Conservation (phyloP, 768 basidiomycete genomes). For the Mycena albidolilacea region DNA sequence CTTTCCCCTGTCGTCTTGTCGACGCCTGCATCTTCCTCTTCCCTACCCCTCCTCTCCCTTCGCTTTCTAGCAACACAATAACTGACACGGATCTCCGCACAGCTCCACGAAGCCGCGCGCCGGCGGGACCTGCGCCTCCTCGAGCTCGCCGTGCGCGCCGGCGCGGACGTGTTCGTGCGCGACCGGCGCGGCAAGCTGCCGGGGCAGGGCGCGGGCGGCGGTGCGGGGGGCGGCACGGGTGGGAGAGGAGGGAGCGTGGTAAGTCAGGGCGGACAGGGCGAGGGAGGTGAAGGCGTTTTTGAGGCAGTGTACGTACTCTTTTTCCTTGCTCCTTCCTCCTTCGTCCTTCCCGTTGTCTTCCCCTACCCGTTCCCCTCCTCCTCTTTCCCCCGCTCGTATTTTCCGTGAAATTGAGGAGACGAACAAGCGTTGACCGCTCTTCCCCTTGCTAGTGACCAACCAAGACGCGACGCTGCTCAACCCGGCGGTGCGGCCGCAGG, state of each 20-base stretch:
- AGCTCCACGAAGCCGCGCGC: conserved; percentile 90
- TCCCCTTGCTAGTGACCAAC: conserved; percentile 72
- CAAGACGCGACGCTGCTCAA: conserved; percentile 82
- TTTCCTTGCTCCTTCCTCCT: too few relatives aligned
- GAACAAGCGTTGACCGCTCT: too few relatives aligned
- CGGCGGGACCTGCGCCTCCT: conserved; percentile 86
- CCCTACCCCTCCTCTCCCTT: too few relatives aligned
- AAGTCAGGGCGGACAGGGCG: conserved; percentile 70
- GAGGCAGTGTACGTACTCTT: conserved; percentile 76
- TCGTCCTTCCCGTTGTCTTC: too few relatives aligned
- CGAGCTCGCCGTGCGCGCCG: conserved; percentile 87
- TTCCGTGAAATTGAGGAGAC: too few relatives aligned
- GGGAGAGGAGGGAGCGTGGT: conserved; percentile 61
- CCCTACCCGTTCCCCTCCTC: too few relatives aligned
- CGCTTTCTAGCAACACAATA: too few relatives aligned
- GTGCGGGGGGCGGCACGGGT: conserved; percentile 59
- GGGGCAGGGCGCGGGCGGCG: conserved; percentile 41
- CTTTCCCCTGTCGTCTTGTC: too few relatives aligned
- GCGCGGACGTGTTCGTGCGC: conserved; percentile 80
- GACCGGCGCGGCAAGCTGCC: conserved; percentile 35
- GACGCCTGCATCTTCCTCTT: not conserved
- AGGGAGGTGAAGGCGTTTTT: conserved; percentile 87
- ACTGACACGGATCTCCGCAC: conserved; percentile 49
- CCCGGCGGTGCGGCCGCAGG: conserved; percentile 41
- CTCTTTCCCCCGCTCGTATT: not conserved